These are phyloP conservation scores for Talaromyces proteolyticus DNA, from an alignment of 495 filamentous ascomycete species.

Conservation along the genomic window DNA sequence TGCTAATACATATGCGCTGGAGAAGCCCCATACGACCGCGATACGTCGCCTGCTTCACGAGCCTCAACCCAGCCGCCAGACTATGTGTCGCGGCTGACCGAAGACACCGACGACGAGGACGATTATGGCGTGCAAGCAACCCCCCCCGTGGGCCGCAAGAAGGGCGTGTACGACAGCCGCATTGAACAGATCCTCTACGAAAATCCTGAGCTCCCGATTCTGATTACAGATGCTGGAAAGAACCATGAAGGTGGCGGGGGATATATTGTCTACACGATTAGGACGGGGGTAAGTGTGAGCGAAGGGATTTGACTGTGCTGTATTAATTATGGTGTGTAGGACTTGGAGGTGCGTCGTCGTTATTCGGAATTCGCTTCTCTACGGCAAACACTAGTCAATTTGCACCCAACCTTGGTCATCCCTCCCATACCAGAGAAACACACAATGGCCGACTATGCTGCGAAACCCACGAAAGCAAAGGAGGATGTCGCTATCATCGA, in stretches of 20 bases:
- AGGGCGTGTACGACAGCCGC: slow-evolving; percentile 84
- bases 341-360: slow-evolving; percentile 86
- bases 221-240: slow-evolving; percentile 93
- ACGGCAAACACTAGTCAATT: slow-evolving; percentile 75
- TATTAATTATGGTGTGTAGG: too few relatives aligned
- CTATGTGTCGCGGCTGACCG: slow-evolving; percentile 47
- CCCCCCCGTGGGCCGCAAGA: slow-evolving; percentile 52
- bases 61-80: slow-evolving; percentile 48
- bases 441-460: slow-evolving; percentile 96
- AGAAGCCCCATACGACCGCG: slow-evolving; percentile 35
- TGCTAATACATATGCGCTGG: slow-evolving; percentile 7
- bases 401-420: slow-evolving; percentile 92
- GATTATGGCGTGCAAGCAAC: slow-evolving; percentile 29
- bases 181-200: slow-evolving; percentile 97
- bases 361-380: slow-evolving; percentile 98
- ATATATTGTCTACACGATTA: slow-evolving; percentile 94
- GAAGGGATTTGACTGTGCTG: slow-evolving; percentile 3
- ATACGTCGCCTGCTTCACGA: slow-evolving; percentile 37
- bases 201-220: slow-evolving; percentile 78
- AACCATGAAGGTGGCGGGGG: slow-evolving; percentile 83
- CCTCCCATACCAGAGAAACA: slow-evolving; percentile 98
- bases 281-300: slow-evolving; percentile 89
- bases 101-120: slow-evolving; percentile 59
- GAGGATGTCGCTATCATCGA: slow-evolving; percentile 96
- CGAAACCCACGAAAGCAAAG: slow-evolving; percentile 95